A percentile compares a stretch with the other conserved stretches of the same genome.
Conservation (phyloP, 169 alveolate genomes). For the Plasmodium gonderi region DNA sequence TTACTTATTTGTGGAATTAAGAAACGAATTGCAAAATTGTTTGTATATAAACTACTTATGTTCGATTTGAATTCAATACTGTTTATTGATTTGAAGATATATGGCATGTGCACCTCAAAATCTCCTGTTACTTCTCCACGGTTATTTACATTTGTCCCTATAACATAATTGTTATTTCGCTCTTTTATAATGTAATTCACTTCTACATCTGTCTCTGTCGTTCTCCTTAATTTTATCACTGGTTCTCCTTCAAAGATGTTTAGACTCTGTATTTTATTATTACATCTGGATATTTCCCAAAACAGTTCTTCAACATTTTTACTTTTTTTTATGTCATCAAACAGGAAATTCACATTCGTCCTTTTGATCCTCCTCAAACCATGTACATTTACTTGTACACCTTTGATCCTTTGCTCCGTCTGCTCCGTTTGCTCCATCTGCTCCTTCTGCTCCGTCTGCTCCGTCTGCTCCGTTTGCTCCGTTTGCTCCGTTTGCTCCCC, state of each 20-base stretch:
- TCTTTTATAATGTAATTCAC: slow-evolving; percentile 26
- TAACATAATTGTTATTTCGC: slow-evolving; percentile 29
- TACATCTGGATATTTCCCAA: slow-evolving; percentile 1
- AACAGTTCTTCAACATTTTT: slow-evolving; percentile 21
- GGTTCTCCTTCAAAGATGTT: slow-evolving; percentile 44
- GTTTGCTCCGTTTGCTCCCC: no score
- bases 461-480: no score
- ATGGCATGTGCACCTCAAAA: slow-evolving; percentile 35
- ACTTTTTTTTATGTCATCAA: slow-evolving; percentile 46
- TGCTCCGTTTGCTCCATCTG: neutral
- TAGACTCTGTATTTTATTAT: slow-evolving; percentile 6
- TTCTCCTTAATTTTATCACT: neutral
- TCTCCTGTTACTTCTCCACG: slow-evolving; percentile 68
- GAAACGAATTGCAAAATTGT: slow-evolving; percentile 31
- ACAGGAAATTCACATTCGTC: slow-evolving; percentile 7
- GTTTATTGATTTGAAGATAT: slow-evolving; percentile 38
- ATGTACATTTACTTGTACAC: slow-evolving; percentile 32
- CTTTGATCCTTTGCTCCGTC: neutral
- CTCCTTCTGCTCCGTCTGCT: no score
- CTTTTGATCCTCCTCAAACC: slow-evolving; percentile 28
- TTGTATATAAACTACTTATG: slow-evolving; percentile 62
- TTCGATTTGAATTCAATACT: slow-evolving; percentile 46
- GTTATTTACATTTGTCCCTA: slow-evolving; percentile 69
- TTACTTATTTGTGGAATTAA: slow-evolving; percentile 15
- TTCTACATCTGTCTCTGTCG: neutral